Conservation (phyloP, 108 stramenopile species). For the Bacterosira constricta region DNA sequence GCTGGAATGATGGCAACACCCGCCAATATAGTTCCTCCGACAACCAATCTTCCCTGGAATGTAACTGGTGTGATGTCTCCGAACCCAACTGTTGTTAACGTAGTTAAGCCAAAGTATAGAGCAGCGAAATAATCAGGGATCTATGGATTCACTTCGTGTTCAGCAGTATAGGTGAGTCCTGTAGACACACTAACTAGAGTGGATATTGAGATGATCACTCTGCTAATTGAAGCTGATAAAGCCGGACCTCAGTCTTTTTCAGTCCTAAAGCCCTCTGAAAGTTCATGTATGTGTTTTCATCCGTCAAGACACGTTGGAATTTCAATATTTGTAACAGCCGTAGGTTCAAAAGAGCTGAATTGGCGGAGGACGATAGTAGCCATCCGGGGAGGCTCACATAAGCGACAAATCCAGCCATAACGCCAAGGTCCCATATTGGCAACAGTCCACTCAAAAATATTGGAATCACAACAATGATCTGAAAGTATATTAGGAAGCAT, state of each 20-base stretch:
- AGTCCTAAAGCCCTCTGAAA: constrained; percentile 68
- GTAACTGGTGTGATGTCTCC: constrained; percentile 86
- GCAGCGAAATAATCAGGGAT: constrained; percentile 82
- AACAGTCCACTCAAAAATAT: constrained; percentile 37
- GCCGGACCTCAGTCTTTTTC: constrained; percentile 48
- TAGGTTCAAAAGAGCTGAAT: constrained; percentile 64
- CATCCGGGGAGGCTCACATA: constrained; percentile 36
- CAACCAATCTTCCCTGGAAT: constrained; percentile 64
- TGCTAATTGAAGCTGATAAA: constrained; percentile 79
- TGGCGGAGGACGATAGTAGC: constrained; percentile 36
- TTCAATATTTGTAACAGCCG: constrained; percentile 71
- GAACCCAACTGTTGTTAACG: constrained; percentile 77
- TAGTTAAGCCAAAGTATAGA: constrained; percentile 84
- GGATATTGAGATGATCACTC: constrained; percentile 71
- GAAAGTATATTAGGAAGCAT: not conserved
- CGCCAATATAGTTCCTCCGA: constrained; percentile 65
- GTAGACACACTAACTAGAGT: constrained; percentile 75
- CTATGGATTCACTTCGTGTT: constrained; percentile 72
- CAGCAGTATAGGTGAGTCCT: constrained; percentile 81
- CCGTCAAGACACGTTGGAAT: constrained; percentile 68
- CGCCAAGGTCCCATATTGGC: constrained; percentile 38
- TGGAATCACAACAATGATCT: constrained; percentile 40
- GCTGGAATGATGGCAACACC: constrained; percentile 83
- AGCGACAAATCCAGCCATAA: constrained; percentile 41
- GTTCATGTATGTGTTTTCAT: constrained; percentile 64